Conservation (phyloP, 305 asterid genomes). For the Petunia hybrid region DNA sequence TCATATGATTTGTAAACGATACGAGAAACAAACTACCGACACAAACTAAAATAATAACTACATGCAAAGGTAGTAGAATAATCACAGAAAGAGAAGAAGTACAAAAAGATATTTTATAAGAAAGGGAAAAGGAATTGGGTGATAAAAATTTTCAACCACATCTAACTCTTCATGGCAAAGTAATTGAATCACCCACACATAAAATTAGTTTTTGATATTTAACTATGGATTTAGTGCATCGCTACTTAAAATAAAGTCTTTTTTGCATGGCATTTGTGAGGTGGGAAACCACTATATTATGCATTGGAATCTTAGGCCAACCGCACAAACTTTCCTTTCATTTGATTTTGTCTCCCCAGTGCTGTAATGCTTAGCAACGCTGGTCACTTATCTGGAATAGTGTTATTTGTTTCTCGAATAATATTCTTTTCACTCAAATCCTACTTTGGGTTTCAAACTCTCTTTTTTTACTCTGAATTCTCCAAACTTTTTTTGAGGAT, state of each 20-base stretch:
- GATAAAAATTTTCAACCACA: constrained; percentile 17
- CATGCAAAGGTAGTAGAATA: constrained; percentile 26
- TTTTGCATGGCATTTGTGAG: constrained; percentile 31
- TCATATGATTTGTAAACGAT: too few species aligned
- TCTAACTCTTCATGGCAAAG: not conserved
- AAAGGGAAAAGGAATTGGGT: constrained; percentile 20
- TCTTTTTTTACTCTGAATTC: not conserved
- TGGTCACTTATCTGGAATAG: constrained; percentile 19
- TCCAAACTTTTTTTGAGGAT: not conserved
- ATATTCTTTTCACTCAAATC: not conserved
- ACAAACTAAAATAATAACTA: not conserved
- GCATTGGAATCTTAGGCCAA: constrained; percentile 48
- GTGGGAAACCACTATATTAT: constrained; percentile 47
- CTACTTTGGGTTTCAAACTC: too few species aligned
- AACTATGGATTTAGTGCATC: constrained; percentile 17
- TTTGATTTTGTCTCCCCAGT: constrained; percentile 28
- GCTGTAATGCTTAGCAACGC: constrained; percentile 21
- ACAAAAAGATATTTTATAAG: not conserved
- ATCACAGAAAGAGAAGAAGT: constrained; percentile 16
- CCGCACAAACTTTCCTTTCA: constrained; percentile 39
- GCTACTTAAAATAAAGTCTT: not conserved
- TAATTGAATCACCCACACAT: not conserved
- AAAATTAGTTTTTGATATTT: not conserved
- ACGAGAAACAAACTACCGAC: too few species aligned
- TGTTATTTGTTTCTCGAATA: constrained; percentile 26